Base-by-base conservation (phyloP, 306 rosid species). In the Acacia crassicarpa region DNA sequence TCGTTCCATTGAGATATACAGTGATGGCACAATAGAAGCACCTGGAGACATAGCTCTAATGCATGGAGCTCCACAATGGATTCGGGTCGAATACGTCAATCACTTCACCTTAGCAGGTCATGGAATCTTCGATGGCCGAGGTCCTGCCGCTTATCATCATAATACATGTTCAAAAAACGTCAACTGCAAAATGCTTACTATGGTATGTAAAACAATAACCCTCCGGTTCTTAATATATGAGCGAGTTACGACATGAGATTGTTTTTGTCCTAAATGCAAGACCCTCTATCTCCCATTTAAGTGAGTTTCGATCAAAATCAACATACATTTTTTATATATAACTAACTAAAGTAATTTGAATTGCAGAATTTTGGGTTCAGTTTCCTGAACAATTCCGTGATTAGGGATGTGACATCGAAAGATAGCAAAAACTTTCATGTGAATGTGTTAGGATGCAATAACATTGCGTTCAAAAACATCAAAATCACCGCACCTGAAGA, bases 41-140 rank as follows among this genome's bases (percentile, higher is more conserved):
- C 87, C 89, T 3, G 25, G 12, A 43, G 41, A 72, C 25, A 23
- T 75, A 0, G 6, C 5, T 5, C n/a, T 32, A 2, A 12, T 79
- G 53, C 63, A 51, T 22, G 82, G 74, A 0, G 85, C 59, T 30
- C 41, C 63, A 1, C 67, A 58, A 4, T 89, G 90, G 92, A 23
- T 89, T 23, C 53, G 19, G 11, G 80, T 89, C 6, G 4, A 33
- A 9, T n/a, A 43, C 25, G 2, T 89, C 14, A 45, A 79, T 30
- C 1, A 0, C 32, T 69, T 89, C 65, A 85, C 81, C 1, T 5
- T 89, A 6, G 51, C 77, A 0, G 91, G 89, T 11, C 59, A 12
- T 19, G 92, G 92, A 67, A n/a, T 48, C 32, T 83, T 89, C 12
- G 88, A 89, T 80, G 92, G 90, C 8, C 74, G 66, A 27, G 92